These are phyloP conservation scores for Lipomyces spencermartinsiae DNA, from an alignment of 805 yeast genomes.

Conservation along the genomic window DNA sequence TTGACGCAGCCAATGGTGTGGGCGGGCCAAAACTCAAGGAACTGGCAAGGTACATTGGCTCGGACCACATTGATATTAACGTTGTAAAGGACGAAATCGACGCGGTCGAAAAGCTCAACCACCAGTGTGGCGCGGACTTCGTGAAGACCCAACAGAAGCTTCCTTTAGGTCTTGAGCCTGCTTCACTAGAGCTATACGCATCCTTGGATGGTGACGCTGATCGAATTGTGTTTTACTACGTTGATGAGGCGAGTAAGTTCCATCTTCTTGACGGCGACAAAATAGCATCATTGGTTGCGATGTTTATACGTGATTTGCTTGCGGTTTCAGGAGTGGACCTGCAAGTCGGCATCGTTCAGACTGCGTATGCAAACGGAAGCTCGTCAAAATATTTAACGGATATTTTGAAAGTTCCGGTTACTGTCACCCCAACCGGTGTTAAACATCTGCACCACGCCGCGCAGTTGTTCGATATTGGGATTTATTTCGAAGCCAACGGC, in stretches of 20 bases:
- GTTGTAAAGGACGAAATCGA: slow-evolving; percentile 56
- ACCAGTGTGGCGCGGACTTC: slow-evolving; percentile 90
- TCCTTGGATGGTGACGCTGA: slow-evolving; percentile 99
- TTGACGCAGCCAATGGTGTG: slow-evolving; percentile 97
- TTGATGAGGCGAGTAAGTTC: slow-evolving; percentile 46
- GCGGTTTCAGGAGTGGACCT: slow-evolving; percentile 52
- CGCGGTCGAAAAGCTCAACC: slow-evolving; percentile 69
- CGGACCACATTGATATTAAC: slow-evolving; percentile 50
- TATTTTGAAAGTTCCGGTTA: slow-evolving; percentile 73
- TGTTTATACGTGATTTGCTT: slow-evolving; percentile 61
- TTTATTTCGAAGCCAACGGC: slow-evolving; percentile 98
- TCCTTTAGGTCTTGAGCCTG: slow-evolving; percentile 65
- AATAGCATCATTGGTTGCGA: slow-evolving; percentile 83
- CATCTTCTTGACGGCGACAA: slow-evolving; percentile 85
- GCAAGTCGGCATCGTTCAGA: slow-evolving; percentile 86
- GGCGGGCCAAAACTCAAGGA: slow-evolving; percentile 77
- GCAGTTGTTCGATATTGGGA: slow-evolving; percentile 78
- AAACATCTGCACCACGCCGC: slow-evolving; percentile 96
- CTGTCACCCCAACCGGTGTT: slow-evolving; percentile 93
- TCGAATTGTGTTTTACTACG: slow-evolving; percentile 76
- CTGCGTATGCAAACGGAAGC: slow-evolving; percentile 96
- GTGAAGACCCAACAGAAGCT: slow-evolving; percentile 87
- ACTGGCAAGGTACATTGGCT: slow-evolving; percentile 54
- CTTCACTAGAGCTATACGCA: slow-evolving; percentile 62
- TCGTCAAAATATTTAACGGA: slow-evolving; percentile 75